Percentiles rank a stretch among this genome's conserved stretches.
phyloP scores from a whole-genome alignment of 805 yeast genomes.

The Saccharomycopsis sp. region DNA sequence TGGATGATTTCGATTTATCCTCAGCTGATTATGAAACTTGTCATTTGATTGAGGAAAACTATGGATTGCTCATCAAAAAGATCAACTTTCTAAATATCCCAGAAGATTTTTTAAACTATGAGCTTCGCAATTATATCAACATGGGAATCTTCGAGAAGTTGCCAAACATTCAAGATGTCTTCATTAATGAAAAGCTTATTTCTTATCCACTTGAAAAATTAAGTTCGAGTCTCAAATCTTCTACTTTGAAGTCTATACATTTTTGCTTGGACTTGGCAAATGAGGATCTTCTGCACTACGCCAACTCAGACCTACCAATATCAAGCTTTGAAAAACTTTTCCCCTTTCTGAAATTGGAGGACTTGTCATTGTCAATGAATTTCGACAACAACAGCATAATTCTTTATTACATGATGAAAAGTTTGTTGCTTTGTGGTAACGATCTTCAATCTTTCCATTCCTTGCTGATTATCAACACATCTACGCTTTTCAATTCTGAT shows the following conservation, averaged over 20 bases:
- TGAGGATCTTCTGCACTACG: conserved; percentile 1
- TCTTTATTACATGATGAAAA: conserved; percentile 7
- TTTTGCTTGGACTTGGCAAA: conserved; percentile 1
- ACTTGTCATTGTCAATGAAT: conserved; percentile 7
- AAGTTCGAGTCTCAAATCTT: neutral
- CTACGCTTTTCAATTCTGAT: conserved; percentile 11
- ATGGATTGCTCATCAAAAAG: conserved; percentile 1
- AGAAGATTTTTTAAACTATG: conserved; percentile 12
- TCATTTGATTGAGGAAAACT: neutral
- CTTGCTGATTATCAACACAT: conserved; percentile 6
- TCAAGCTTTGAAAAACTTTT: conserved; percentile 3
- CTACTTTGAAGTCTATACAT: neutral
- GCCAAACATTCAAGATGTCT: neutral
- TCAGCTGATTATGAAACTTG: neutral
- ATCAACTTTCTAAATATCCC: conserved; percentile 7
- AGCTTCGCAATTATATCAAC: conserved; percentile 1
- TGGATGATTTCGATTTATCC: too few relatives aligned
- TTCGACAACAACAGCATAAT: conserved; percentile 16
- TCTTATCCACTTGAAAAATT: conserved; percentile 2
- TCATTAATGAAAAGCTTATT: conserved; percentile 3
- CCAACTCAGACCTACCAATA: neutral
- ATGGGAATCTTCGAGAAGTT: conserved; percentile 2
- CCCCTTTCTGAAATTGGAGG: conserved; percentile 6
- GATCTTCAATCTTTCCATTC: neutral
- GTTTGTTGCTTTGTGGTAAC: conserved; percentile 10